Evolutionary conservation across 306 rosid genomes (phyloP).

Genomic region (Casuarina equisetifolia): DNA sequence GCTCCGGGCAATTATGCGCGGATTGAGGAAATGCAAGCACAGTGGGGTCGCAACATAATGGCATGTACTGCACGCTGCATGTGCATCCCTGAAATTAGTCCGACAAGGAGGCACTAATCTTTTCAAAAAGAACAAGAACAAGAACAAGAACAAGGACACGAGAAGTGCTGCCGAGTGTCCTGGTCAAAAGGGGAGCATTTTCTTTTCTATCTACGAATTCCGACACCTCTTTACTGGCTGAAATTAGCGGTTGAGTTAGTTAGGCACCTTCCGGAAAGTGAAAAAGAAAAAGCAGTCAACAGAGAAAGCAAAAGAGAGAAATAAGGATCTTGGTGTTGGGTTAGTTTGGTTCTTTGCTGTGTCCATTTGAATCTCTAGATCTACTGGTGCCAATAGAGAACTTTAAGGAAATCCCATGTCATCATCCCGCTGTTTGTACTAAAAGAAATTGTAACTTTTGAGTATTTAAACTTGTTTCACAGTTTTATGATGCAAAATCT

Average conservation of each 20-base stretch:
- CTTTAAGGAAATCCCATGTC: too few relatives aligned
- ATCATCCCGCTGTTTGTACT: too few relatives aligned
- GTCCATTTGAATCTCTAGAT: too few relatives aligned
- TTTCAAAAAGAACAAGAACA: neutral
- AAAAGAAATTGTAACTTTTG: too few relatives aligned
- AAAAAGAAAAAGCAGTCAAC: neutral
- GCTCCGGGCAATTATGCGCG: conserved; percentile 48
- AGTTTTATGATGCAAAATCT: too few relatives aligned
- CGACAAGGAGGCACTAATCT: conserved; percentile 24
- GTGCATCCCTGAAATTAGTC: conserved; percentile 41
- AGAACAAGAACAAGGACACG: neutral
- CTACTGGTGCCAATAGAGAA: too few relatives aligned
- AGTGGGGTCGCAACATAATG: conserved; percentile 51
- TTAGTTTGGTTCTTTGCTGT: too few relatives aligned
- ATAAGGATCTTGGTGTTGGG: too few relatives aligned
- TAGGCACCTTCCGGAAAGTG: neutral
- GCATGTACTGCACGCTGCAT: conserved; percentile 45
- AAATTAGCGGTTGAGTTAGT: conserved; percentile 23
- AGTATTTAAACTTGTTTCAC: too few relatives aligned
- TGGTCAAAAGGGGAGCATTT: conserved; percentile 33
- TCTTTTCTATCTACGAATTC: neutral
- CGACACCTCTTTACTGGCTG: conserved; percentile 11
- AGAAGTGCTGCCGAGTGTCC: neutral
- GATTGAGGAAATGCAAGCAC: conserved; percentile 52
- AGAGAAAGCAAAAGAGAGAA: neutral